Evolutionary conservation across 1,139 yeast genomes (phyloP).

Genomic region (Diutina pseudorugosa): DNA sequence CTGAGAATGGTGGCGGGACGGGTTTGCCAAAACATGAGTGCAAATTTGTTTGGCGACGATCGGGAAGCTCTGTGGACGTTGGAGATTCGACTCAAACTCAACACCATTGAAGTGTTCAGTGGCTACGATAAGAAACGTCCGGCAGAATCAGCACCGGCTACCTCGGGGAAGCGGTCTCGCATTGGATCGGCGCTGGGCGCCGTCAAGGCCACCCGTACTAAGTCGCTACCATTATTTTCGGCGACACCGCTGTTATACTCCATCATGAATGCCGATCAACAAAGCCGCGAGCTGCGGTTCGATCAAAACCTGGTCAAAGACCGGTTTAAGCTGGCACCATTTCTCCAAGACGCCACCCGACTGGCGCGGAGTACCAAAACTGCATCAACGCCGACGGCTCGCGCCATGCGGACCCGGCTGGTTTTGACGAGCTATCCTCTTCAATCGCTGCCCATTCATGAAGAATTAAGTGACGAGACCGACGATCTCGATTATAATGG

Average conservation of each 20-base stretch:
- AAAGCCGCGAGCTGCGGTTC: slow-evolving; percentile 26
- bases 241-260: slow-evolving; percentile 29
- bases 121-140: neutral
- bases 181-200: slow-evolving; percentile 16
- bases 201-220: slow-evolving; percentile 52
- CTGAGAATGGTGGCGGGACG: slow-evolving; percentile 48
- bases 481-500: slow-evolving; percentile 16
- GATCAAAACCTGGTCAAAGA: slow-evolving; percentile 33
- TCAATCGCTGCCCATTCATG: slow-evolving; percentile 9
- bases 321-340: slow-evolving; percentile 36
- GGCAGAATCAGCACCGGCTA: neutral
- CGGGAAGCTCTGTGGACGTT: slow-evolving; percentile 39
- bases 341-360: slow-evolving; percentile 23
- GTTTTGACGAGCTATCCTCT: slow-evolving; percentile 14
- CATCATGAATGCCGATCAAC: slow-evolving; percentile 31
- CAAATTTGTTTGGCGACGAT: slow-evolving; percentile 31
- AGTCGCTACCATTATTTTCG: slow-evolving; percentile 46
- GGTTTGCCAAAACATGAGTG: slow-evolving; percentile 58
- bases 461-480: slow-evolving; percentile 9
- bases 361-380: slow-evolving; percentile 12
- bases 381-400: slow-evolving; percentile 8
- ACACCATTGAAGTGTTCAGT: slow-evolving; percentile 18
- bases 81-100: slow-evolving; percentile 53
- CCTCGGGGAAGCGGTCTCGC: neutral
- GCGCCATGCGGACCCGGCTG: slow-evolving; percentile 34